Base-by-base conservation (phyloP, 108 stramenopile species). In the Cyclotella kingstonii region DNA sequence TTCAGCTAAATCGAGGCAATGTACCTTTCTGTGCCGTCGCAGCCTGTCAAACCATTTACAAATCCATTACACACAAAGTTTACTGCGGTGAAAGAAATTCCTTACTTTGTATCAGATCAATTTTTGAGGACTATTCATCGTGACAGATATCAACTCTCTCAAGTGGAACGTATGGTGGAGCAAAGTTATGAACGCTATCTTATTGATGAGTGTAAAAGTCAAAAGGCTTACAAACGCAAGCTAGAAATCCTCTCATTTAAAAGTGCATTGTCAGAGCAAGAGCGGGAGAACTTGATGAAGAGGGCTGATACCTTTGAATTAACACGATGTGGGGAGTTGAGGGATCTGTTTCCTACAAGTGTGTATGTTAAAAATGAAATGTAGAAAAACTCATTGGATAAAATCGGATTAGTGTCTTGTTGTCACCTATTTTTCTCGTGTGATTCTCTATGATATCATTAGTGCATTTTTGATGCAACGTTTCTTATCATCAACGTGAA, bases 121-220 rank as follows among this genome's bases (percentile, higher is more conserved):
- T 95, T 95, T 68, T n/a, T 89, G 21, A 41, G 86, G 52, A 93
- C 88, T 12, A 76, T 82, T 35, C 60, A 81, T 25, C 76, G 91
- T 10, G 90, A 95, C 61, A 73, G 85, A 46, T 93, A 93, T 74
- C 86, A 90, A 30, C 68, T 95, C n/a, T 77, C 82, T 4, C 94
- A 91, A 70, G 88, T 93, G 0, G 92, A 94, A 73, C 81, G 85
- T 1, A 88, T 91, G 90, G 94, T 95, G 10, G 87, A 91, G 54
- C 57, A 55, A 22, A 76, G 84, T 22, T 95, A 95, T 71, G 73
- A 91, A 54, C 54, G 74, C 9, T 95, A 84, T 47, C 55, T 95
- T 0, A 48, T 80, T 3, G 76, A 86, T 7, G 90, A 91, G 74
- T 95, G 94, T 77, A 90, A 86, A 17, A 74, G 44, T 38, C 90